A percentile compares a stretch with the other conserved stretches of the same genome.
These are phyloP conservation scores for Ogataea nitratoaversa DNA, from an alignment of 805 yeast species.

Conservation along the genomic window DNA sequence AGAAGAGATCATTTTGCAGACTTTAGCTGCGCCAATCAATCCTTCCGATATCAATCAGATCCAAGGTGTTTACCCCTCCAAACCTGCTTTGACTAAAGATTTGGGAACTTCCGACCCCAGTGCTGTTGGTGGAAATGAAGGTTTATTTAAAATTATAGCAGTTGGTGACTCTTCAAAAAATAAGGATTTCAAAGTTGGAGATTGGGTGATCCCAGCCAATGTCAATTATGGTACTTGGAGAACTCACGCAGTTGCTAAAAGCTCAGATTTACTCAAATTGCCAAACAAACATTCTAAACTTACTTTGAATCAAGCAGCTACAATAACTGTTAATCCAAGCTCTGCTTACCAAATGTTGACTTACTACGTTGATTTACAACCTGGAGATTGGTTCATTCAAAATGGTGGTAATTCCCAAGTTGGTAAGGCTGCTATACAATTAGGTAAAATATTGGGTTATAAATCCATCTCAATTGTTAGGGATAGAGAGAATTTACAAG, in stretches of 20 bases:
- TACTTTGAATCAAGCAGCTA: conserved; percentile 66
- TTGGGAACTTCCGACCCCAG: conserved; percentile 58
- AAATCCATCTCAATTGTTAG: conserved; percentile 87
- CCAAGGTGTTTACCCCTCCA: conserved; percentile 82
- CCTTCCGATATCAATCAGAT: conserved; percentile 87
- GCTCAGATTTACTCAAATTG: conserved; percentile 52
- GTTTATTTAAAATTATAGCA: conserved; percentile 78
- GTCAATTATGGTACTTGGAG: conserved; percentile 95
- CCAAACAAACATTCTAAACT: conserved; percentile 41
- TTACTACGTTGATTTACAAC: conserved; percentile 53
- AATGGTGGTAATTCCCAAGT: conserved; percentile 97
- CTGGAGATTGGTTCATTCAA: conserved; percentile 90
- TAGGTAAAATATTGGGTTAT: conserved; percentile 71
- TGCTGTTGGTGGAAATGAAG: conserved; percentile 94
- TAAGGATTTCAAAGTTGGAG: conserved; percentile 52
- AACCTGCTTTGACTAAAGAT: conserved; percentile 53
- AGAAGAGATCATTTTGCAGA: conserved; percentile 54
- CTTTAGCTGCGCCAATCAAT: conserved; percentile 80
- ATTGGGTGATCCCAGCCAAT: conserved; percentile 78
- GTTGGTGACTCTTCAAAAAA: conserved; percentile 49
- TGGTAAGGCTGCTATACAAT: conserved; percentile 85
- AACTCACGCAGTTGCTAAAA: conserved; percentile 58
- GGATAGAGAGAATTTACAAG: conserved; percentile 75
- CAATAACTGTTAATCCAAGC: conserved; percentile 86
- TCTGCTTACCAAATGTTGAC: conserved; percentile 89